Evolutionary conservation across 2,329 filamentous ascomycete genomes (phyloP), one percentile per base, ranked within the genome.

Genomic region (Trichoderma asperellum): DNA sequence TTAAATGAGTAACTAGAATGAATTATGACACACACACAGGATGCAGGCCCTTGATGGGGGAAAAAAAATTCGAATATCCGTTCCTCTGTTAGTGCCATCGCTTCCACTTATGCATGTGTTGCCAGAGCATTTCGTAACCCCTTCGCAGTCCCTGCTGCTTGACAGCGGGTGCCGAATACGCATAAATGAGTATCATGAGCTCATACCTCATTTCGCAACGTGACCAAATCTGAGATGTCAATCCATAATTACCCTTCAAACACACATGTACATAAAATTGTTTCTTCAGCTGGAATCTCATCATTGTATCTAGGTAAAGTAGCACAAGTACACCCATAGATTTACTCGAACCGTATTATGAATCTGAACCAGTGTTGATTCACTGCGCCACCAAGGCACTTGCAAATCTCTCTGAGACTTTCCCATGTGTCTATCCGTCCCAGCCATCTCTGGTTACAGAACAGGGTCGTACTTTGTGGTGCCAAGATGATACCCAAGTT

Each of bases 331-430:
- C 59, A 11, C 43, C 52, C 14, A 64, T 10, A 1, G 52, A 49
- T 52, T 24, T 11, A 35, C 2, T 21, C 49, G 34, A 29, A 7
- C 6, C 52, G 14, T 8, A 8, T 32, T 40, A 2, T 14, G 11
- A 32, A 14, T 55, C 27, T 27, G 27, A 18, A 49, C 16, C 8
- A 11, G 34, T 21, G 49, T 32, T 11, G 61, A 56, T 64, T 21
- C 27, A 43, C 61, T 64, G 61, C 61, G 61, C 61, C 61, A 56
- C 61, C 32, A 37, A n/a, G 37, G 27, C 12, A 21, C 35, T n/a
- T 27, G 61, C 63, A 21, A 49, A 57, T 55, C 53, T 69, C 35
- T 69, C 43, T 56, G 21, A 64, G 61, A 64, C 61, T 7, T 5
- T 24, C 4, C 61, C 34, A 56, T 64, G 61, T 52, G 61, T 64